A percentile compares a stretch with the other conserved stretches of the same genome.
These are phyloP conservation scores for Picochlorum sp. DNA, from an alignment of 139 green algal species.

Conservation along the genomic window DNA sequence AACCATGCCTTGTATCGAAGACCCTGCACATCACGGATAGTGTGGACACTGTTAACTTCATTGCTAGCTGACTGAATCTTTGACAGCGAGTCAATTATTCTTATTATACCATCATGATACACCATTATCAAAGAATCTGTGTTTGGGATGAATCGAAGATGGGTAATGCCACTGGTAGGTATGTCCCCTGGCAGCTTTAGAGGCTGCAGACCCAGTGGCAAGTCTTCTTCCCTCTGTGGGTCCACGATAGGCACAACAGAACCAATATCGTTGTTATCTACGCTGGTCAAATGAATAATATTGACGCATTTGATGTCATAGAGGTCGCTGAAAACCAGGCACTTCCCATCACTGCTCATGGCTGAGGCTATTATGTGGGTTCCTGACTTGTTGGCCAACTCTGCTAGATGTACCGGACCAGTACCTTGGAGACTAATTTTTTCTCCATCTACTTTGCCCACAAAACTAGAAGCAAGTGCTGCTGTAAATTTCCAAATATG, in stretches of 20 bases:
- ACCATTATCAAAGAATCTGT: not conserved
- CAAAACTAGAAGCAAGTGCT: not conserved
- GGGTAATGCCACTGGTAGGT: not conserved
- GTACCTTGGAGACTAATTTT: not conserved
- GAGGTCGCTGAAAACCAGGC: slow-evolving; percentile 46
- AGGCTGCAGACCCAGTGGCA: not conserved
- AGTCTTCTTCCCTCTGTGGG: not conserved
- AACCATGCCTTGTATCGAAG: slow-evolving; percentile 16
- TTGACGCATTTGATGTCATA: not conserved
- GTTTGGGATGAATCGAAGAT: not conserved
- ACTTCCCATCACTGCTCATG: slow-evolving; percentile 48
- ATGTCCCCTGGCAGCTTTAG: slow-evolving; percentile 13
- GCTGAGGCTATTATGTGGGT: not conserved
- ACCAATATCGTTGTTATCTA: not conserved
- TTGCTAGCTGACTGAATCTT: slow-evolving; percentile 38
- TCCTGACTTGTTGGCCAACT: not conserved
- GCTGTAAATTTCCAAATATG: slow-evolving; percentile 50
- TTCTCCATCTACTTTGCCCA: not conserved
- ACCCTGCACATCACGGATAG: slow-evolving; percentile 14
- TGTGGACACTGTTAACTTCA: not conserved
- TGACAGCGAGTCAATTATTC: not conserved
- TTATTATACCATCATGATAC: not conserved
- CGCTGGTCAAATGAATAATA: not conserved
- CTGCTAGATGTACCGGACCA: not conserved
- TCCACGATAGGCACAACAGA: not conserved